Evolutionary conservation across 2,329 filamentous ascomycete genomes (phyloP), one percentile per base, ranked within the genome.

Genomic region (Exophiala xenobiotica): DNA sequence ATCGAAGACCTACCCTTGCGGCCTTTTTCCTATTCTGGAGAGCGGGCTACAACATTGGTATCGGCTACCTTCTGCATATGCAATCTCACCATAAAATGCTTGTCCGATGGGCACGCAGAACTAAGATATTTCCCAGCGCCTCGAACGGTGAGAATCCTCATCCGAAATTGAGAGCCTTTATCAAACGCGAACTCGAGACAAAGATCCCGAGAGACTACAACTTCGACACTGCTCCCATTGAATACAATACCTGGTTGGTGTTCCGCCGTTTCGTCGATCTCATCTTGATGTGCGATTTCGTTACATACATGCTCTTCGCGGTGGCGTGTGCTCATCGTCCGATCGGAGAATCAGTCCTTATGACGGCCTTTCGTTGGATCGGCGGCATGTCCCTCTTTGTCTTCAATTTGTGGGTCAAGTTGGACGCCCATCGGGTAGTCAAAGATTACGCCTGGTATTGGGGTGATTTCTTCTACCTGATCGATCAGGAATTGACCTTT

Each of bases 371-470:
- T 49, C 86, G 93, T 54, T 99, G 93, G 93, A 67, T 76, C 3
- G 77, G 85, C 40, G 93, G 93, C 45, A 80, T 92, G 59, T 72
- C 80, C 33, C 78, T 97, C 20, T 86, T 99, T 57, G 79, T 88
- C 51, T 97, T 99, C 80, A 99, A 97, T 69, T 79, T 97, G 18
- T 97, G 93, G 91, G 93, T 99, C 58, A 99, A 99, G 74, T 79
- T 99, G 56, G 93, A 99, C 71, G 93, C 93, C 16, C 93, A 99
- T 70, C 82, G 93, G 55, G 93, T 99, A 43, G 93, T 99, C 67
- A 97, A 97, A 72, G 93, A 99, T 72, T 99, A 91, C 74, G 93
- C 93, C 22, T 99, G 93, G 93, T 99, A 97, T 73, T 99, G 93
- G 93, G 93, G 93, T 56, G 93, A 99, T 71, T 97, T 97, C 74